Evolutionary conservation across 805 yeast genomes (phyloP), one percentile per base, ranked within the genome.

Genomic region (Zygosaccharomyces siamensis): DNA sequence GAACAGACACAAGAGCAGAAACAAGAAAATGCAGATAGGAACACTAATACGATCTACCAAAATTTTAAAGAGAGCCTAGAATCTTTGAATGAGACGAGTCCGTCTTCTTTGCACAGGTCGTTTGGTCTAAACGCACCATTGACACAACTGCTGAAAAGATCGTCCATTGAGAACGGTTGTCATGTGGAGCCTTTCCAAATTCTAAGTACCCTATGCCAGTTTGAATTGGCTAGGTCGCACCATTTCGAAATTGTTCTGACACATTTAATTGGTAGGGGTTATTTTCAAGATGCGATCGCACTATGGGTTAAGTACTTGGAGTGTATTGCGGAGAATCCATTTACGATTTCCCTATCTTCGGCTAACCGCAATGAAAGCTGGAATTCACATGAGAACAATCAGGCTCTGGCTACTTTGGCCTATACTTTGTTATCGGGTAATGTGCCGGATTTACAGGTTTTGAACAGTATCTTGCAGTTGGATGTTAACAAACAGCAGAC

Each of bases 221-320:
- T 55, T 42, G 53, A 59, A 8, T 50, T 65, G 27, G 64, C 66
- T 3, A 50, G 66, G 20, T 57, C 64, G 7, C 51, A 58, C 26
- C 68, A 65, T 53, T 65, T 64, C 35, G 55, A 53, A 24, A 48
- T 59, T 4, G 59, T 65, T 1, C 50, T 63, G 51, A 54, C 52
- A 39, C 41, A 59, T 30, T 53, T 59, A 20, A 31, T 65, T 14
- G n/a, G 23, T 2, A 39, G 55, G 5, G 54, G 50, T 6, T 44
- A 47, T 23, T 56, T 57, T 8, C 60, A 63, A 42, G 68, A 64
- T 43, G 66, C 57, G 2, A 53, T 65, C 46, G 61, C 62, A 3
- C 48, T 64, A n/a, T 65, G 68, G 68, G 59, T 65, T 3, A 63
- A 57, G 39, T 65, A 56, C 46, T 47, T 65, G 32, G 60, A 60